Evolutionary conservation across 164 flowering plant genomes (phyloP).

Genomic region (Annona squamosa): DNA sequence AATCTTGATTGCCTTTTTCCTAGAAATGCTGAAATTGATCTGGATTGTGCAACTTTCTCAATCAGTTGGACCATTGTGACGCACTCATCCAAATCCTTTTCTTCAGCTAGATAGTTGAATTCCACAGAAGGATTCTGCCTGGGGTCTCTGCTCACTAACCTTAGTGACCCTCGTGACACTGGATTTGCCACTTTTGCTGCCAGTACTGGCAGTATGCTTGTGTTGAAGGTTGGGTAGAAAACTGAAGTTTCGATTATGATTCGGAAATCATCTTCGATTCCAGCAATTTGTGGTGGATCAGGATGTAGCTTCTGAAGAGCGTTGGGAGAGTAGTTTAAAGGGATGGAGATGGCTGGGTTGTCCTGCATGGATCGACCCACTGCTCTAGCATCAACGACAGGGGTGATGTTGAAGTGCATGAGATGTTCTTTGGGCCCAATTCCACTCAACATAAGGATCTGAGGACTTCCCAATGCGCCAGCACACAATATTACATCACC

Average conservation of each 20-base stretch:
- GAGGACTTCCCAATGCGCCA: constrained; percentile 39
- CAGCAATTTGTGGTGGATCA: constrained; percentile 29
- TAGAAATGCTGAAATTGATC: constrained; percentile 17
- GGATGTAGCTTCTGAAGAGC: constrained; percentile 5
- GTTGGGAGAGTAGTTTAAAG: constrained; percentile 12
- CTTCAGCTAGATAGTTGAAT: constrained; percentile 28
- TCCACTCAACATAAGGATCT: constrained; percentile 38
- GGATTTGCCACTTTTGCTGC: constrained; percentile 29
- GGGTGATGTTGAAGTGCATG: constrained; percentile 19
- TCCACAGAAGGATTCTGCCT: constrained; percentile 30
- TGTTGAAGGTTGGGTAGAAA: constrained; percentile 19
- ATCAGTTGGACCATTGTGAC: constrained; percentile 15
- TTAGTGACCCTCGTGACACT: constrained; percentile 24
- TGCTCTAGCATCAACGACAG: neutral
- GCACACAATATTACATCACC: constrained; percentile 30
- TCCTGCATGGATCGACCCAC: constrained; percentile 35
- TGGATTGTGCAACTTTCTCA: constrained; percentile 18
- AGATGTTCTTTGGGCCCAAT: constrained; percentile 34
- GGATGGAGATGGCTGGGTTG: constrained; percentile 24
- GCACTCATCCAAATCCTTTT: constrained; percentile 27
- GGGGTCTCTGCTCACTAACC: constrained; percentile 22
- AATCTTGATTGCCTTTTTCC: constrained; percentile 9
- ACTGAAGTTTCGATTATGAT: constrained; percentile 18
- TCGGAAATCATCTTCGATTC: constrained; percentile 25
- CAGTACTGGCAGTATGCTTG: constrained; percentile 16